Evolutionary conservation across 257 asterid species (phyloP), one percentile per base, ranked within the genome.

Genomic region (Primulina huaijiensis): DNA sequence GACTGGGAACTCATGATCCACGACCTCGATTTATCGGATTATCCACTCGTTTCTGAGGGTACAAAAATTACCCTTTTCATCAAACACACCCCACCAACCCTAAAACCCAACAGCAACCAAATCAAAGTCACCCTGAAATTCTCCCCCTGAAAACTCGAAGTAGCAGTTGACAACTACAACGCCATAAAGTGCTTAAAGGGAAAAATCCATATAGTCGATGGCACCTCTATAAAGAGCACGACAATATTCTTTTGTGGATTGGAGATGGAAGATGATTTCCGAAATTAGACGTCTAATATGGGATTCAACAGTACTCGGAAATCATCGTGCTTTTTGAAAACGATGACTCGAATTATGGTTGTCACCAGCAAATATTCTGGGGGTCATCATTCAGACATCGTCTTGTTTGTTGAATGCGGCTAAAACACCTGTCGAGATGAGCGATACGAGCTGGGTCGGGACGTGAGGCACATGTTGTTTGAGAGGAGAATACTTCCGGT

Each of bases 181-280:
- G 87, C 92, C 0, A 87, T 90, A 55, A 75, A 83, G 20, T 87
- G 89, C 84, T 78, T 90, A 17, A 90, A 87, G 70, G 96, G 88
- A 74, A 90, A 90, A 59, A 90, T 90, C 77, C 96, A 90, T 75
- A 82, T 87, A 6, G 70, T 85, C 0, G 88, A 87, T 20, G 92
- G 88, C 12, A 82, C 91, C 8, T 88, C 96, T 0, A 90, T 87
- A 58, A 75, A 70, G 52, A 74, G 91, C 68, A 84, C 89, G 95
- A 43, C 84, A 4, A 31, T 90, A 20, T 76, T 64, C 50, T 87
- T 85, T 60, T 52, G 76, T 8, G 96, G 95, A 0, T 25, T 23
- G 0, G 95, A 85, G 71, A 61, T 90, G 84, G 85, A 78, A 0
- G 89, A 90, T 3, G 96, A 88, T 12, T 79, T 67, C 40, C 83